Base-by-base conservation (phyloP, 2,329 filamentous ascomycete species). In the Colletotrichum karsti region DNA sequence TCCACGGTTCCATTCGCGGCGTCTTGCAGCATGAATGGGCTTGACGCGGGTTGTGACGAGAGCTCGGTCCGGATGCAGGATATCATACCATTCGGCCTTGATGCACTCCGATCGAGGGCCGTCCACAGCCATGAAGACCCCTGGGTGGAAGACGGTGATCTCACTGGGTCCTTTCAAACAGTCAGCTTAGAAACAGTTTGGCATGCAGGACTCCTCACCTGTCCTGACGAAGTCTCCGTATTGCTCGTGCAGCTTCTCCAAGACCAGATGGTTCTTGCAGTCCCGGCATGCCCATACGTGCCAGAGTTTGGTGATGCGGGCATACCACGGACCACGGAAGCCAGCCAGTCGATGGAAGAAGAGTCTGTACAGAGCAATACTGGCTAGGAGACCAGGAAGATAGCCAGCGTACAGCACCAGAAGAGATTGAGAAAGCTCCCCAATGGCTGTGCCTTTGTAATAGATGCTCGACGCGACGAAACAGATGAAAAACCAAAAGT, bases 301-400 rank as follows among this genome's bases (percentile, higher is more conserved):
- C 73, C 80, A 81, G 3, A 81, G 71, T 55, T 83, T 82, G 15
- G 75, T 77, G 18, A 80, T 66, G 3, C 76, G 74, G 20, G 77
- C 78, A 9, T 72, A 71, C 50, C 76, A 76, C 2, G 82, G 82
- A 0, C 82, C 81, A 1, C 75, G 76, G 41, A 83, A 81, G 69
- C 71, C 69, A 37, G 67, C 63, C 10, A 82, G 72, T 4, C 77
- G 78, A 59, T 83, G 82, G 66, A 81, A 82, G 60, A 80, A 76
- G 2, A 74, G 62, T 15, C 82, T 76, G 71, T 84, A 80, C n/a
- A 79, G 60, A 7, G 75, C 24, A 18, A 82, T 80, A 66, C 80
- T 82, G 8, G 44, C 33, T 7, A 73, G 30, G 6, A 74, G 68
- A 1, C 63, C 51, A 7, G 56, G 39, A 3, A 73, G 33, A 56